phyloP scores from a whole-genome alignment of 768 basidiomycete genomes.

The Xanthoconium stramineum region DNA sequence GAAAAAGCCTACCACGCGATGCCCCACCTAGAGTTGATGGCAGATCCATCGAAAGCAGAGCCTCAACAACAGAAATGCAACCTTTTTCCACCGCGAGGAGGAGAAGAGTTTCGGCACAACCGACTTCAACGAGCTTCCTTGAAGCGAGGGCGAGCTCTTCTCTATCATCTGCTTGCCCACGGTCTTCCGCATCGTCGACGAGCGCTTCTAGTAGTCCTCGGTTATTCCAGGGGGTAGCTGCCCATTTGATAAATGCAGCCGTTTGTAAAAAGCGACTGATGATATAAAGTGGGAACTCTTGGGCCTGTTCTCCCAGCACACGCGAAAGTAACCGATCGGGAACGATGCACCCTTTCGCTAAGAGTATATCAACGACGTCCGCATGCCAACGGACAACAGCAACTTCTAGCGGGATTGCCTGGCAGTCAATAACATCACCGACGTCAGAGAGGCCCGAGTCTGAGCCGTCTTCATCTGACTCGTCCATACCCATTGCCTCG shows the following conservation, averaged over 20 bases:
- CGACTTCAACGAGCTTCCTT: not conserved
- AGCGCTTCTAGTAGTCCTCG: constrained; percentile 1
- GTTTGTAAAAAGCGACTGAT: constrained; percentile 3
- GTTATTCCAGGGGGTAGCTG: not conserved
- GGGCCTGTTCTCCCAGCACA: not conserved
- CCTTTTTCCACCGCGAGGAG: constrained; percentile 5
- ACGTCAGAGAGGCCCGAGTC: too few relatives aligned
- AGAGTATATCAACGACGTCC: constrained; percentile 1
- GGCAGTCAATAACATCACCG: too few relatives aligned
- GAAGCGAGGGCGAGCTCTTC: not conserved
- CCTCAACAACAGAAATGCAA: not conserved
- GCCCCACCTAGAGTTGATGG: not conserved
- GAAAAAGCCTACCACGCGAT: not conserved
- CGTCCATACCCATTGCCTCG: not conserved
- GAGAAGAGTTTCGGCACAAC: constrained; percentile 1
- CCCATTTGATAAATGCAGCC: not conserved
- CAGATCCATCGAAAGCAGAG: not conserved
- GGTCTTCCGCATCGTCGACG: not conserved
- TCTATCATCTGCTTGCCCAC: not conserved
- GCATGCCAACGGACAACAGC: constrained; percentile 3
- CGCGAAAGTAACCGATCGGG: not conserved
- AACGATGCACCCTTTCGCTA: not conserved
- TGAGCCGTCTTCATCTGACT: too few relatives aligned
- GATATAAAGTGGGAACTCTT: constrained; percentile 3
- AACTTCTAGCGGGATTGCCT: too few relatives aligned